phyloP scores from a whole-genome alignment of 176 grass and related monocot species.

The Avena atlantica region DNA sequence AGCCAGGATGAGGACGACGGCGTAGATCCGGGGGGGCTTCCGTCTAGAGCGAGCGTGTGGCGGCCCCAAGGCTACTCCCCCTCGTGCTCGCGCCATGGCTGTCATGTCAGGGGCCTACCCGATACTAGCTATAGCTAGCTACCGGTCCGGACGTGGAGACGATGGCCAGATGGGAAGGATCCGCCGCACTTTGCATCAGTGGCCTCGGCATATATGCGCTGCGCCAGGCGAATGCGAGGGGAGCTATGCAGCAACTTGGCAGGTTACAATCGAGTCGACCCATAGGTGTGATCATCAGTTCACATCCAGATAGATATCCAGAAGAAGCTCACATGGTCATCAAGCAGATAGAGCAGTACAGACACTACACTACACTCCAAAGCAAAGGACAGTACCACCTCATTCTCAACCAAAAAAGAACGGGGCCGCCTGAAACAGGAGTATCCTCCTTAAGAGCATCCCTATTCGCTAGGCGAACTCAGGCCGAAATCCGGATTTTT shows the following conservation, averaged over 20 bases:
- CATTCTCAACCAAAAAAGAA: too few relatives aligned
- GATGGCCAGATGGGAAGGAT: slow-evolving; percentile 23
- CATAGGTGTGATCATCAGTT: neutral
- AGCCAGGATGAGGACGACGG: slow-evolving; percentile 2
- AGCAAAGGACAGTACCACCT: neutral
- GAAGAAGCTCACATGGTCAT: neutral
- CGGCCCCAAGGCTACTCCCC: neutral
- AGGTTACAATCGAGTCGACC: neutral
- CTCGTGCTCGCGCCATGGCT: too few relatives aligned
- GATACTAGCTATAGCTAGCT: neutral
- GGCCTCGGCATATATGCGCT: neutral
- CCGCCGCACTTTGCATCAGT: slow-evolving; percentile 31
- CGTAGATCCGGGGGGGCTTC: neutral
- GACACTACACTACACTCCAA: neutral
- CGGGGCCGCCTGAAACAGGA: neutral
- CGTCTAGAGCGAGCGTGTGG: neutral
- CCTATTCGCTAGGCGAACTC: too few relatives aligned
- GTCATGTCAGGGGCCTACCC: neutral
- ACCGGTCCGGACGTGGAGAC: neutral
- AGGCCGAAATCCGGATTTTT: too few relatives aligned
- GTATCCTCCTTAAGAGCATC: too few relatives aligned
- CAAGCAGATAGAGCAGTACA: neutral
- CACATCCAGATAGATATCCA: neutral
- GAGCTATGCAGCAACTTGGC: neutral
- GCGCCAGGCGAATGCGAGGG: neutral